These are phyloP conservation scores for Crithidia mellificae DNA, from an alignment of 208 protist species.

Conservation along the genomic window DNA sequence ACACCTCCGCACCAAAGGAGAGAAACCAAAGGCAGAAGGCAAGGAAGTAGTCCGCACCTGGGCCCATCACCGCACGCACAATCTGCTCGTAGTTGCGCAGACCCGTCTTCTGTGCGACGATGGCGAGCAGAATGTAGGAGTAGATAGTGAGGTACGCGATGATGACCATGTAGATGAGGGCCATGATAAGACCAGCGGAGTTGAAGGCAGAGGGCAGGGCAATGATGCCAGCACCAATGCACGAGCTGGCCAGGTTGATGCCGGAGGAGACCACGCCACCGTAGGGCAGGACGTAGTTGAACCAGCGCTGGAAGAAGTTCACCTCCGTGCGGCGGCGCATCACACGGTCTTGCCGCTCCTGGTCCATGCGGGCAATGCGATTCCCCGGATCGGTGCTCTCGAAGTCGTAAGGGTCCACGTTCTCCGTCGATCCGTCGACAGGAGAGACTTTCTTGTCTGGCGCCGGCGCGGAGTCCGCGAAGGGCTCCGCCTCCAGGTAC, in stretches of 20 bases:
- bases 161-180: conserved; percentile 49
- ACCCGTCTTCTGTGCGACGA: conserved; percentile 63
- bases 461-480: not conserved
- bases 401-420: conserved; percentile 32
- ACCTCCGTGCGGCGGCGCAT: conserved; percentile 24
- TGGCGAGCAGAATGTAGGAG: conserved; percentile 72
- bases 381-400: conserved; percentile 5
- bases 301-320: conserved; percentile 9
- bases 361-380: conserved; percentile 15
- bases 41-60: conserved; percentile 68
- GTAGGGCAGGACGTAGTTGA: conserved; percentile 56
- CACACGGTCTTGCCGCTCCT: conserved; percentile 26
- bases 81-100: conserved; percentile 82
- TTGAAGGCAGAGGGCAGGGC: conserved; percentile 69
- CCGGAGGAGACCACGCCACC: conserved; percentile 64
- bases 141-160: conserved; percentile 68
- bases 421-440: not conserved
- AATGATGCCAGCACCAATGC: conserved; percentile 83
- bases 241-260: conserved; percentile 76
- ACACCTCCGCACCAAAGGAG: conserved; percentile 80
- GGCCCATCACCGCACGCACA: conserved; percentile 60
- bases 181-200: conserved; percentile 63
- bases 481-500: conserved; percentile 27
- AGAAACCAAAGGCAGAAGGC: conserved; percentile 79
- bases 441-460: not conserved